Percentiles rank a stretch among this genome's conserved stretches.
phyloP scores from a whole-genome alignment of 495 filamentous ascomycete species.

The Tetracladium marchalianum region DNA sequence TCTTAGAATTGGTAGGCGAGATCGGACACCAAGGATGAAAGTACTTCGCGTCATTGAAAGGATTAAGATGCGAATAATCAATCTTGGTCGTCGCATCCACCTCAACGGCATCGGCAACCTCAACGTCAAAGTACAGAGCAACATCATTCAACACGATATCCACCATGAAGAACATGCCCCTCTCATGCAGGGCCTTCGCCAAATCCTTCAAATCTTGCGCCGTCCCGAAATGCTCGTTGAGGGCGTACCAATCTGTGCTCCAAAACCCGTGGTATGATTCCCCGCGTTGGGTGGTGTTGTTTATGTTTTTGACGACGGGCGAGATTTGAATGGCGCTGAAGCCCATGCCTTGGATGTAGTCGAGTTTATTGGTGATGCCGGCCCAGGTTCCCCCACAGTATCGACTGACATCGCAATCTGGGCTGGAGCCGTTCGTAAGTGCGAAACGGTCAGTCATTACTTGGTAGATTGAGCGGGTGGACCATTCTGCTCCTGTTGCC shows the following conservation, averaged over 20 bases:
- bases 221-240: constrained; percentile 57
- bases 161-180: constrained; percentile 45
- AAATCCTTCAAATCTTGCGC: constrained; percentile 52
- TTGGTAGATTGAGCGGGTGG: constrained; percentile 61
- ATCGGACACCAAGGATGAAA: constrained; percentile 60
- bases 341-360: constrained; percentile 69
- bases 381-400: constrained; percentile 74
- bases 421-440: constrained; percentile 54
- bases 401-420: constrained; percentile 34
- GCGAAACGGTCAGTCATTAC: constrained; percentile 70
- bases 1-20: constrained; percentile 43
- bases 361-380: constrained; percentile 60
- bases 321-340: constrained; percentile 78
- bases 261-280: constrained; percentile 63
- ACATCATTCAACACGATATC: constrained; percentile 65
- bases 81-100: not conserved
- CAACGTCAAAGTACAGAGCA: not conserved
- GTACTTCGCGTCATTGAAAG: constrained; percentile 27
- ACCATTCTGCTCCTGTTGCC: constrained; percentile 36
- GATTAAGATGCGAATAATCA: constrained; percentile 44
- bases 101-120: not conserved
- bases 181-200: constrained; percentile 43
- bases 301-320: constrained; percentile 52
- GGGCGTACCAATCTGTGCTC: constrained; percentile 52
- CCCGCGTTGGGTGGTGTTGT: constrained; percentile 25